Conservation (phyloP, 2,329 filamentous ascomycete species). For the Fusarium piperis region DNA sequence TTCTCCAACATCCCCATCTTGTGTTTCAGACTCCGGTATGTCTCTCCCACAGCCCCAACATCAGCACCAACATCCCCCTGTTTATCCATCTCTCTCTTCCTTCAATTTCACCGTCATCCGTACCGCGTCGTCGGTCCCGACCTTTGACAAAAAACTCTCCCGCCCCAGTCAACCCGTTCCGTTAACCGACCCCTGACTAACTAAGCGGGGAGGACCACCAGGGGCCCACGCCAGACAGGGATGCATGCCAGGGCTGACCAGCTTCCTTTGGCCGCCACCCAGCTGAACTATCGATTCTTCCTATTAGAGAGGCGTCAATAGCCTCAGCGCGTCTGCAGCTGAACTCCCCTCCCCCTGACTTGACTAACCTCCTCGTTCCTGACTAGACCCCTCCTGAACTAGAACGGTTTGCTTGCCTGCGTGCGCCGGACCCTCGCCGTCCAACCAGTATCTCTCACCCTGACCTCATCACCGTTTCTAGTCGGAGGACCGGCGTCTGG, state of each 20-base stretch:
- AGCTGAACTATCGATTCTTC: slow-evolving; percentile 27
- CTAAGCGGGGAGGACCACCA: too few relatives aligned
- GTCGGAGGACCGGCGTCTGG: not conserved
- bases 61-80: not conserved
- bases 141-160: not conserved
- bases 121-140: not conserved
- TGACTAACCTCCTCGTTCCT: not conserved
- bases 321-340: slow-evolving; percentile 14
- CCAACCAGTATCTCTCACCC: not conserved
- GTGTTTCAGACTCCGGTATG: not conserved
- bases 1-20: not conserved
- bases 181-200: not conserved
- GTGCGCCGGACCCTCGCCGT: not conserved
- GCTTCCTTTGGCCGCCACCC: not conserved
- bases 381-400: slow-evolving; percentile 9
- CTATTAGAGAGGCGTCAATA: slow-evolving; percentile 24
- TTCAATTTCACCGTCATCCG: not conserved
- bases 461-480: slow-evolving; percentile 3
- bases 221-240: too few relatives aligned
- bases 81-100: not conserved
- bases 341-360: not conserved
- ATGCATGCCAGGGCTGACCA: not conserved
- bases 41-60: not conserved
- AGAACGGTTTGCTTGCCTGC: not conserved
- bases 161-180: not conserved